Conservation (phyloP, 1,139 yeast species). For the Pichia sp. region DNA sequence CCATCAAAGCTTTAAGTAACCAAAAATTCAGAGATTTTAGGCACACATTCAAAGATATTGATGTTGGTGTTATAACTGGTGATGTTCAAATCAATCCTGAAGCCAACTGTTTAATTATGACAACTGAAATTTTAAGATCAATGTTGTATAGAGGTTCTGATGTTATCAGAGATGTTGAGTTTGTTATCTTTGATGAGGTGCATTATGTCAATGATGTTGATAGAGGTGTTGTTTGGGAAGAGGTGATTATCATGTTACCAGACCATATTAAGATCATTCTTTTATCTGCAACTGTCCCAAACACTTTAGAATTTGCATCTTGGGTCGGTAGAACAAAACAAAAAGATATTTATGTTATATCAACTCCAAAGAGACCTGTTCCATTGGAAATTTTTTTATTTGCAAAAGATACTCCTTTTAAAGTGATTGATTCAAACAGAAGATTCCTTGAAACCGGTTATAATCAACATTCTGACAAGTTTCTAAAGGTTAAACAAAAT, state of each 20-base stretch:
- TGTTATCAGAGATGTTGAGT: conserved; percentile 92
- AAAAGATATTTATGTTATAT: conserved; percentile 89
- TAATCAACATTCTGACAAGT: conserved; percentile 49
- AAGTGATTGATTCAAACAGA: conserved; percentile 69
- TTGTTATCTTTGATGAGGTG: conserved; percentile 94
- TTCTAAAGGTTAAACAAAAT: conserved; percentile 26
- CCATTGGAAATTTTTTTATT: conserved; percentile 84
- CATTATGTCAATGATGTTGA: conserved; percentile 94
- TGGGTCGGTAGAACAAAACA: conserved; percentile 98
- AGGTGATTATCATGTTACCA: conserved; percentile 89
- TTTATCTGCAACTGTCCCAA: conserved; percentile 94
- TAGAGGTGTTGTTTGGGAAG: conserved; percentile 99
- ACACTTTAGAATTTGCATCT: conserved; percentile 97
- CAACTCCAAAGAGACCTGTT: conserved; percentile 93
- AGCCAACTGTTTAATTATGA: conserved; percentile 95
- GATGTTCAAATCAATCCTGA: conserved; percentile 98
- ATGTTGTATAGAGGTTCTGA: conserved; percentile 97
- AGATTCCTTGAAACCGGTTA: conserved; percentile 62
- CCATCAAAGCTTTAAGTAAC: conserved; percentile 41
- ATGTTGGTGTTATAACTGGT: conserved; percentile 95
- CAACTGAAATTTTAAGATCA: conserved; percentile 91
- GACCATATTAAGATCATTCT: conserved; percentile 73
- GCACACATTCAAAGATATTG: conserved; percentile 72
- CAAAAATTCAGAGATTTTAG: conserved; percentile 91
- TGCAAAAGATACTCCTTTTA: conserved; percentile 64